Percentiles rank a stretch among this genome's conserved stretches.
Evolutionary conservation across 805 yeast species (phyloP).

Genomic region (Jamesozyma jinghongensis): DNA sequence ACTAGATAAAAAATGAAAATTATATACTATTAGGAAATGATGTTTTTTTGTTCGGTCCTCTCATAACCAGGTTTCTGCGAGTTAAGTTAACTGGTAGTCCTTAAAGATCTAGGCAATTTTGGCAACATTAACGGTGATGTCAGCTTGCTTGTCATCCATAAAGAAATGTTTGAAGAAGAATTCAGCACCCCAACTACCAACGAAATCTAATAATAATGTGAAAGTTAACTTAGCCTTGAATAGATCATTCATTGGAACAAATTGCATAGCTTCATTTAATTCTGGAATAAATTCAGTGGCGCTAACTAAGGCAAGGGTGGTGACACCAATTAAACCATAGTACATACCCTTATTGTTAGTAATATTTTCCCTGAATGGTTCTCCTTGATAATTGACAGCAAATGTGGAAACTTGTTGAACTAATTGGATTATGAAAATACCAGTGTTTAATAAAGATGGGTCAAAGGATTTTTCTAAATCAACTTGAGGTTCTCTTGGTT

Average conservation of each 20-base stretch:
- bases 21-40: too few relatives aligned
- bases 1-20: too few relatives aligned
- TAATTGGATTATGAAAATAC: slow-evolving; percentile 86
- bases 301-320: slow-evolving; percentile 79
- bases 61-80: too few relatives aligned
- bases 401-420: slow-evolving; percentile 97
- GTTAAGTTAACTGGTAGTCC: neutral
- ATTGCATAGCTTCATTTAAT: slow-evolving; percentile 80
- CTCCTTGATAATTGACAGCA: slow-evolving; percentile 95
- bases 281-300: slow-evolving; percentile 94
- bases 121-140: slow-evolving; percentile 50
- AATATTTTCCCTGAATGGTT: slow-evolving; percentile 89
- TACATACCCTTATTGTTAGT: slow-evolving; percentile 93
- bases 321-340: slow-evolving; percentile 87
- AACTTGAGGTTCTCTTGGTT: slow-evolving; percentile 85
- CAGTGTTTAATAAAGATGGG: slow-evolving; percentile 91
- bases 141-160: slow-evolving; percentile 87
- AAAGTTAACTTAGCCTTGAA: slow-evolving; percentile 74
- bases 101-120: slow-evolving; percentile 3
- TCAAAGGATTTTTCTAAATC: slow-evolving; percentile 82
- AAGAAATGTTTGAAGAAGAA: slow-evolving; percentile 70
- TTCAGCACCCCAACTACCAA: slow-evolving; percentile 70
- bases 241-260: slow-evolving; percentile 69
- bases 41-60: too few relatives aligned
- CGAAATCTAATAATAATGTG: slow-evolving; percentile 67